Evolutionary conservation across 371 early-diverging fungal genomes (phyloP).

Genomic region (Mycotypha africana): DNA sequence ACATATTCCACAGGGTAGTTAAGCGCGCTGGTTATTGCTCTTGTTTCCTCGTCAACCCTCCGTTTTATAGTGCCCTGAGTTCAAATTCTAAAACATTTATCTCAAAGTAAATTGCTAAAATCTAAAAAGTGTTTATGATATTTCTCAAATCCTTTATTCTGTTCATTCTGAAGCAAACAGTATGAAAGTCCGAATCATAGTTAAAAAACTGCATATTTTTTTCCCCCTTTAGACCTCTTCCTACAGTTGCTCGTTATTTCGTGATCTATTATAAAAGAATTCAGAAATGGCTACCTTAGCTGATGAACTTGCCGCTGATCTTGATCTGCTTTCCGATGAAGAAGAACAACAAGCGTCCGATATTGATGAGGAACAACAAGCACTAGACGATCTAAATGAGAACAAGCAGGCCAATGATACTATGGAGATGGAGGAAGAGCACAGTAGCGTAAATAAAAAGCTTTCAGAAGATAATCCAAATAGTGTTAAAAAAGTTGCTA

Average conservation of each 20-base stretch:
- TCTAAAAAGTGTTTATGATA: no score
- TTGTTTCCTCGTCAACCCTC: no score
- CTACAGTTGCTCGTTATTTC: no score
- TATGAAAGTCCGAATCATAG: background rate
- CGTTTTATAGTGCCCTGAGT: no score
- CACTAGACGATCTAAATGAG: conserved; percentile 8
- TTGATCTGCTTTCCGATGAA: conserved; percentile 55
- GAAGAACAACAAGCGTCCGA: conserved; percentile 20
- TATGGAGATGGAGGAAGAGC: conserved; percentile 26
- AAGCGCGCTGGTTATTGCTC: no score
- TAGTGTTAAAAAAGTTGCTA: conserved; percentile 37
- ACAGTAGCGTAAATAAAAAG: background rate
- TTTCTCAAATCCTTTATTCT: no score
- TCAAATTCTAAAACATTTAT: no score
- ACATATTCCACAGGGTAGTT: no score
- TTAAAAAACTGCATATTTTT: background rate
- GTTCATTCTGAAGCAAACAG: no score
- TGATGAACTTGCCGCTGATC: conserved; percentile 74
- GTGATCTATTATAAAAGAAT: no score
- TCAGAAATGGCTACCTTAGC: conserved; percentile 53
- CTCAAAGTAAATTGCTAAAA: no score
- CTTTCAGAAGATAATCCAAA: conserved; percentile 13
- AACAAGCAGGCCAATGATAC: conserved; percentile 11
- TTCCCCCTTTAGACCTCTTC: no score
- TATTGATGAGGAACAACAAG: conserved; percentile 28